These are phyloP conservation scores for Coemansia sp. DNA, from an alignment of 192 early-diverging fungal species.

Conservation along the genomic window DNA sequence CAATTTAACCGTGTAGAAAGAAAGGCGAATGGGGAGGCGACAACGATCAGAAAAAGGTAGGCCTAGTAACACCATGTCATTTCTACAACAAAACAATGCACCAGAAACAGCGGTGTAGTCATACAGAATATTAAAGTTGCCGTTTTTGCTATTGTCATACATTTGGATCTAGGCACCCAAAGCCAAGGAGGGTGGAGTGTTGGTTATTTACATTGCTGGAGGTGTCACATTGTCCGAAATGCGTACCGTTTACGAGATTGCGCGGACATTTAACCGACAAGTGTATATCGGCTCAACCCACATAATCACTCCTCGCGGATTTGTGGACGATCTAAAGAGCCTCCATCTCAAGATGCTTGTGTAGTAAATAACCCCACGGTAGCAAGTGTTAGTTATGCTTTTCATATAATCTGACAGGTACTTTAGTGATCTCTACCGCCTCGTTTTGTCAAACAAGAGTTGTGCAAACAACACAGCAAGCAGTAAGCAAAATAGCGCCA, in stretches of 20 bases:
- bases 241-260: slow-evolving; percentile 53
- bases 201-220: slow-evolving; percentile 54
- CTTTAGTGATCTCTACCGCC: neutral
- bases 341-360: slow-evolving; percentile 38
- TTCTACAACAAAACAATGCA: neutral
- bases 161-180: neutral
- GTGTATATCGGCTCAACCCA: slow-evolving; percentile 57
- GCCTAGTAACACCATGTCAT: neutral
- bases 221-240: slow-evolving; percentile 55
- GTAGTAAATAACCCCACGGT: neutral
- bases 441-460: slow-evolving; percentile 19
- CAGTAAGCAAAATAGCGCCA: slow-evolving; percentile 16
- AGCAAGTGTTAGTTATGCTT: neutral
- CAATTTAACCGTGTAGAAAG: neutral
- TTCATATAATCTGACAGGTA: no score
- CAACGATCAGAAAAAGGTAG: slow-evolving; percentile 2
- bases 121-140: neutral
- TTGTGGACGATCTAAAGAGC: slow-evolving; percentile 47
- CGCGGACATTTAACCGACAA: slow-evolving; percentile 35
- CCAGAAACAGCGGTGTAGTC: neutral
- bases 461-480: slow-evolving; percentile 18
- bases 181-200: slow-evolving; percentile 17
- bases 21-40: neutral
- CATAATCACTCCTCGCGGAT: slow-evolving; percentile 52
- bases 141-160: neutral